Evolutionary conservation across 192 early-diverging fungal genomes (phyloP), one percentile per base, ranked within the genome.

Genomic region (Coemansia aciculifera): DNA sequence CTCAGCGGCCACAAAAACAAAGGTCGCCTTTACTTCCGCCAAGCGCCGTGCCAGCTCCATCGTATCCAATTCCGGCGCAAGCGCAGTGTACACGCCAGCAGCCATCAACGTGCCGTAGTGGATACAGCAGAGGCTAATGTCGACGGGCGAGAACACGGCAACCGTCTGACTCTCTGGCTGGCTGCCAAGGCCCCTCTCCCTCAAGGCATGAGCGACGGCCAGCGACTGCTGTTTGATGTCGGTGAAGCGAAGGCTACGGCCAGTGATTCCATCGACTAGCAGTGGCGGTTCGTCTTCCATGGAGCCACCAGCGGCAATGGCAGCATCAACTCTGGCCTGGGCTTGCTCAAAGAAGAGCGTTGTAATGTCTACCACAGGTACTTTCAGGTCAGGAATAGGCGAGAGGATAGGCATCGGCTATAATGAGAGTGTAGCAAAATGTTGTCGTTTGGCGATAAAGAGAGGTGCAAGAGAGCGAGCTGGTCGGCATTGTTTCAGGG

Each of bases 101-200:
- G 73, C 75, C 57, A 82, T 64, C 31, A 82, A 31, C 2, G 62
- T 61, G 23, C 75, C 79, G 21, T 67, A 69, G 54, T 82, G 65
- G 1, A 77, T 63, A 13, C 68, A 17, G 43, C 59, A 66, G n/a
- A 71, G 60, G 40, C 51, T 27, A 32, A 77, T 73, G 17, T 66
- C 32, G 36, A 48, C 13, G 0, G 64, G 68, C 8, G 65, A 17
- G n/a, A 71, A 69, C 37, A 77, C 74, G 3, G 37, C 62, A 8
- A 43, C 67, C 3, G 62, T 31, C 39, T 44, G 19, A 2, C 3
- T 27, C n/a, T 21, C 66, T 36, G 27, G 24, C 32, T 57, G 11
- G 37, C 59, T 27, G 43, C 23, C 36, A 19, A 78, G 65, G 2
- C 70, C 75, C 0, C 63, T 63, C 1, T 37, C 46, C 0, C 3